These are phyloP conservation scores for Colletotrichum trifolii DNA, from an alignment of 2,329 filamentous ascomycete genomes.

Conservation along the genomic window DNA sequence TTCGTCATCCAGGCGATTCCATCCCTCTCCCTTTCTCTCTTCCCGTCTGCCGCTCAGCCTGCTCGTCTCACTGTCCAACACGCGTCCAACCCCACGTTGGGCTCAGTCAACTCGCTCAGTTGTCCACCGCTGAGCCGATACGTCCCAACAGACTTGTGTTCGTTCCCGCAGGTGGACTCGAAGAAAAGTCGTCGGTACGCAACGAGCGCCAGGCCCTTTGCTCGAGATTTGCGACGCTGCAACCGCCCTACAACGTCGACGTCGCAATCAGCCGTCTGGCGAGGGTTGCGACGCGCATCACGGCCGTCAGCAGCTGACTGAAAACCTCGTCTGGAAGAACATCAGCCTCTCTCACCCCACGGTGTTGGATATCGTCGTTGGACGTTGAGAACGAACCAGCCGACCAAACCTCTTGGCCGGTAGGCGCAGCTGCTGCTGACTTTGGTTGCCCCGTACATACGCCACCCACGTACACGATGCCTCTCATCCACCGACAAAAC, in stretches of 20 bases:
- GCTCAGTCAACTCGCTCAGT: conserved; percentile 10
- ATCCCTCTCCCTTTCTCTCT: conserved; percentile 3
- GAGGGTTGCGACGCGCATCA: conserved; percentile 11
- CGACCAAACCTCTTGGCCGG: no score
- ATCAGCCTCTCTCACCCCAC: no score
- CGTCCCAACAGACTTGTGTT: background rate
- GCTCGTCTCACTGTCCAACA: background rate
- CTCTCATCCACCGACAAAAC: conserved; percentile 33
- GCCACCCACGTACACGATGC: conserved; percentile 12
- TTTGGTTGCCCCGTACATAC: no score
- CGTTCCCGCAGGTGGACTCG: background rate
- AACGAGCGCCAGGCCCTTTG: conserved; percentile 1
- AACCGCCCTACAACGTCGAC: background rate
- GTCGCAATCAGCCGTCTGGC: conserved; percentile 8
- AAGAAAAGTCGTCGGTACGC: conserved; percentile 10
- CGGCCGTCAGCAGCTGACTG: no score
- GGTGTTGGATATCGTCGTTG: no score
- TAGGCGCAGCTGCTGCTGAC: no score
- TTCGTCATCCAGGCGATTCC: conserved; percentile 7
- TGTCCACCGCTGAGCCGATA: background rate
- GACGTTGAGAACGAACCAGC: no score
- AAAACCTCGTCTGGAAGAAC: background rate
- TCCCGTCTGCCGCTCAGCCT: conserved; percentile 13
- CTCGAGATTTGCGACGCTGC: conserved; percentile 26
- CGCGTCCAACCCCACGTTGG: conserved; percentile 20